phyloP scores from a whole-genome alignment of 495 filamentous ascomycete genomes.

The Chlorociboria aeruginascens region DNA sequence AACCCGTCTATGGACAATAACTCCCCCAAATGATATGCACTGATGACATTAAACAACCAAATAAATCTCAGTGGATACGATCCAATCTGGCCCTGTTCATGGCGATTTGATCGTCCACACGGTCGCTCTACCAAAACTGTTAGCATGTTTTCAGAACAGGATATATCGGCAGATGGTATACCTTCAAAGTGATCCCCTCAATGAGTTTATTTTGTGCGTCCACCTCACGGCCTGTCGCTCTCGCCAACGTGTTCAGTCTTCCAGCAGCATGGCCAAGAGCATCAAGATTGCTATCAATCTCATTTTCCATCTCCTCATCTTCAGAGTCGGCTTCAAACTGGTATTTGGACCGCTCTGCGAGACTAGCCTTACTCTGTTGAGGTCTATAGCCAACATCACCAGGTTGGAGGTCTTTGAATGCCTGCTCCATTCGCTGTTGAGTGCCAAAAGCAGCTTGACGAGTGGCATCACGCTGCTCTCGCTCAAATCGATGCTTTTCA shows the following conservation, averaged over 20 bases:
- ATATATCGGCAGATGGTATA: constrained; percentile 20
- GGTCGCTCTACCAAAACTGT: constrained; percentile 39
- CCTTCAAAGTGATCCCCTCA: constrained; percentile 42
- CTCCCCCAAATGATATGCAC: neutral
- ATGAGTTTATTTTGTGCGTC: constrained; percentile 65
- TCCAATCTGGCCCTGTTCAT: constrained; percentile 55
- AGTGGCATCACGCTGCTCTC: constrained; percentile 54
- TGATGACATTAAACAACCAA: constrained; percentile 3
- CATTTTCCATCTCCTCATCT: constrained; percentile 63
- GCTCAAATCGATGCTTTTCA: constrained; percentile 50
- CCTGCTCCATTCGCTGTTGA: constrained; percentile 46
- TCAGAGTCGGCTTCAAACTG: constrained; percentile 70
- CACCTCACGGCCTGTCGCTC: constrained; percentile 59
- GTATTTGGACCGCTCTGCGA: constrained; percentile 61
- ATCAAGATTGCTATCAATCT: constrained; percentile 57
- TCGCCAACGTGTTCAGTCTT: constrained; percentile 52
- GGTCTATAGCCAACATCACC: constrained; percentile 13
- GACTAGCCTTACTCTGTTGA: constrained; percentile 30
- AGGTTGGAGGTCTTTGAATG: constrained; percentile 37
- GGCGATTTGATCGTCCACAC: constrained; percentile 58
- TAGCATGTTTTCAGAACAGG: neutral
- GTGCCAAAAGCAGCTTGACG: constrained; percentile 49
- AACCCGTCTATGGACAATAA: neutral
- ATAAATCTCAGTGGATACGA: constrained; percentile 37
- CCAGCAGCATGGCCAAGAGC: constrained; percentile 45